Conservation (phyloP, 2,329 filamentous ascomycete species). For the Penicillium olsonii region DNA sequence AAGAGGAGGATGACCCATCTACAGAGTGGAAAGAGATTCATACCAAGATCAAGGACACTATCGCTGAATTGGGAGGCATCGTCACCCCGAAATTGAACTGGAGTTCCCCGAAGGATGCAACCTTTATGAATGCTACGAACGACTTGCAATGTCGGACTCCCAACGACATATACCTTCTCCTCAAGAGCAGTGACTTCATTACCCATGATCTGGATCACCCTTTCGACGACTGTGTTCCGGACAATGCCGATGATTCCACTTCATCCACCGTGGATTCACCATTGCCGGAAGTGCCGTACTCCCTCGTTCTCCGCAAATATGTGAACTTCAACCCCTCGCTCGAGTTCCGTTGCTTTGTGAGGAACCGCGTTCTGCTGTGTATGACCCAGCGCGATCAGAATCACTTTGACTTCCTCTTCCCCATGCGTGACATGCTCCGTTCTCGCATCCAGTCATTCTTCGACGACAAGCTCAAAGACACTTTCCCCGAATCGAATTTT, state of each 20-base stretch:
- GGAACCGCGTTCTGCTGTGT: constrained; percentile 74
- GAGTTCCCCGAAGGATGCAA: constrained; percentile 94
- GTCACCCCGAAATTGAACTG: constrained; percentile 95
- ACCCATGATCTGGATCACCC: constrained; percentile 93
- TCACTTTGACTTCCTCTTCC: constrained; percentile 79
- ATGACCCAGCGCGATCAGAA: constrained; percentile 89
- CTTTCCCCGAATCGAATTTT: constrained; percentile 82
- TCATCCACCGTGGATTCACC: constrained; percentile 11
- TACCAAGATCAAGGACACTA: constrained; percentile 71
- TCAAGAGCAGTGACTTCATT: constrained; percentile 93
- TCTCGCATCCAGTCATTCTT: constrained; percentile 77
- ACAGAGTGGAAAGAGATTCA: constrained; percentile 70
- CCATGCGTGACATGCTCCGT: constrained; percentile 66
- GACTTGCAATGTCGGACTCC: constrained; percentile 86
- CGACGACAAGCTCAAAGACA: constrained; percentile 68
- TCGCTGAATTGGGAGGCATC: constrained; percentile 77
- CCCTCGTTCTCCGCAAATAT: constrained; percentile 84
- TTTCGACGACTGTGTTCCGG: constrained; percentile 70
- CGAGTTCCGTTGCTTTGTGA: constrained; percentile 95
- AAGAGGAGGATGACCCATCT: constrained; percentile 59
- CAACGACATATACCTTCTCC: constrained; percentile 88
- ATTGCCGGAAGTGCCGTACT: constrained; percentile 62
- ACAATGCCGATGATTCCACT: constrained; percentile 22
- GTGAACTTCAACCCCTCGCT: constrained; percentile 86
- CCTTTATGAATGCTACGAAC: constrained; percentile 85